Evolutionary conservation across 495 filamentous ascomycete genomes (phyloP), one percentile per base, ranked within the genome.

Genomic region (Hypomontagnella monticulosa): DNA sequence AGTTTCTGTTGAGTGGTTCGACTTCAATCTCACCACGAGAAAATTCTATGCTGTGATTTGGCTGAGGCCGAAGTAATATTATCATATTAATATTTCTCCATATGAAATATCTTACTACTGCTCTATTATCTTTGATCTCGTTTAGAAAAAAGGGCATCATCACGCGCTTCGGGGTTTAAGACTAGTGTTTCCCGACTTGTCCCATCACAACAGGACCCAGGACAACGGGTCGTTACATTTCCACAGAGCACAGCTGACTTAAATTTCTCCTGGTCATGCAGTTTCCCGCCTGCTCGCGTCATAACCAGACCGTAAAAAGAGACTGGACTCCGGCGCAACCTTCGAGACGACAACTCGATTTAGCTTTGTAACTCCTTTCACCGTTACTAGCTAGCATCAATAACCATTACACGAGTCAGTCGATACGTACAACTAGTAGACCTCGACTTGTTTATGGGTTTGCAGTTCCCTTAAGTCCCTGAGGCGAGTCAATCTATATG

Each of bases 401-500:
- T 50, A 14, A 43, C 14, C 12, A 36, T 69, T 19, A 38, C 60
- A 53, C 65, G 56, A 62, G 59, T 43, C 36, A 57, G 50, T 42
- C 58, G 36, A 65, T 48, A 61, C 34, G 46, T 46, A 40, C 57
- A 34, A 38, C 36, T 33, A 44, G 37, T 46, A 23, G n/a, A 57
- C 37, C 32, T 42, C 44, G 18, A 34, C 55, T 64, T 30, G 60
- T 72, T 73, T 71, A 63, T 71, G 57, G 71, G 67, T 56, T 59
- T 61, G 37, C 42, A 42, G 54, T 63, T 50, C 64, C 59, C 63
- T 40, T 4, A 65, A 56, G 61, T 57, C 49, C 59, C 54, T 51
- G 20, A 71, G 53, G 61, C 67, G 66, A 71, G 56, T 70, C 70
- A 64, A 63, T 73, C 78, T 78, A 79, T 75, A 83, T 83, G 81